Conservation (phyloP, 2,329 filamentous ascomycete genomes). For the Colletotrichum chlorophyti region DNA sequence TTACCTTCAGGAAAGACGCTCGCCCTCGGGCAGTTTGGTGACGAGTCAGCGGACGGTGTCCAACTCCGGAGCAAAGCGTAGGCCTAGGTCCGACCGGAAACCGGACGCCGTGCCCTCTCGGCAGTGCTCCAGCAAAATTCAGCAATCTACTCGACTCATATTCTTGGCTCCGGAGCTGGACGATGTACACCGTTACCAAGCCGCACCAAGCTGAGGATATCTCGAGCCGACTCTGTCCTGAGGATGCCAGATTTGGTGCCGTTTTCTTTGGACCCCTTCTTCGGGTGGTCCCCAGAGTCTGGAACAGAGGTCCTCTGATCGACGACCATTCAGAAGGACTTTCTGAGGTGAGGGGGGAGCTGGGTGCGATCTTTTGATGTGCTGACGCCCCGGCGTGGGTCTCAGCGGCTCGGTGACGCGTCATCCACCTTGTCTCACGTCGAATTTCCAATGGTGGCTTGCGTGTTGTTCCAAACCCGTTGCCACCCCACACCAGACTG, state of each 20-base stretch:
- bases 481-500: slow-evolving; percentile 26
- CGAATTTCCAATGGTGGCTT: slow-evolving; percentile 26
- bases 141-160: too few relatives aligned
- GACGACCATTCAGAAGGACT: slow-evolving; percentile 4
- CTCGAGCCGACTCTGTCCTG: background rate
- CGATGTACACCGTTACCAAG: slow-evolving; percentile 3
- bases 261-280: background rate
- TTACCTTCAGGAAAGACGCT: background rate
- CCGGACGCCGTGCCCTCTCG: background rate
- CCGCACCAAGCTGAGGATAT: background rate
- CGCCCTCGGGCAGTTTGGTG: slow-evolving; percentile 9
- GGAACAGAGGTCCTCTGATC: slow-evolving; percentile 23
- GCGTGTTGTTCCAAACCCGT: slow-evolving; percentile 28
- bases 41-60: slow-evolving; percentile 15
- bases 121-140: background rate
- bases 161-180: background rate
- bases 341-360: background rate
- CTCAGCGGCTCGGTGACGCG: slow-evolving; percentile 26
- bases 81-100: too few relatives aligned
- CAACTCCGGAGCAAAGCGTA: background rate
- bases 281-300: slow-evolving; percentile 12
- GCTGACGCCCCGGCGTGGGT: slow-evolving; percentile 17
- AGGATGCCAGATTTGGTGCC: background rate
- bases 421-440: slow-evolving; percentile 29
- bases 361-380: slow-evolving; percentile 4